These are phyloP conservation scores for Tagetes patula DNA, from an alignment of 129 eudicot species.

Conservation along the genomic window DNA sequence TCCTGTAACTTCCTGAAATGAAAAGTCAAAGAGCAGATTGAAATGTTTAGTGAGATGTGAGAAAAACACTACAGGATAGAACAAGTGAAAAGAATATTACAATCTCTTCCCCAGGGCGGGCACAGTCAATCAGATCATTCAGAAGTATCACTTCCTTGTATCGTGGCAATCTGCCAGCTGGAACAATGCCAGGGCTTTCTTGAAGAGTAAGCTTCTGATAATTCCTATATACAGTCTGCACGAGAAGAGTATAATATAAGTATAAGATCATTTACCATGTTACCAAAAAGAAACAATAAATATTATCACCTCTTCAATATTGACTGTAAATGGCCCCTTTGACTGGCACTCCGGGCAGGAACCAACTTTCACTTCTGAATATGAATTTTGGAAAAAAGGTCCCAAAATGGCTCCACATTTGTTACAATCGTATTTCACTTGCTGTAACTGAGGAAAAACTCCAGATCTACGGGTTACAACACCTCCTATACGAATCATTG, in stretches of 20 bases:
- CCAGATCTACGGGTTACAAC: constrained; percentile 98
- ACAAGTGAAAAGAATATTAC: constrained; percentile 40
- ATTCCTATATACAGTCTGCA: constrained; percentile 88
- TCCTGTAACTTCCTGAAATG: constrained; percentile 89
- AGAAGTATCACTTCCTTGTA: constrained; percentile 94
- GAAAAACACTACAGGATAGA: neutral
- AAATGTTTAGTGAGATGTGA: constrained; percentile 3
- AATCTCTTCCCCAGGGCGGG: constrained; percentile 98
- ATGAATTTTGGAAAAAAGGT: constrained; percentile 93
- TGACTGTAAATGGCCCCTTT: constrained; percentile 95
- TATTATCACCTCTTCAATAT: constrained; percentile 76
- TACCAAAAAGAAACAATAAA: constrained; percentile 4
- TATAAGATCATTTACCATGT: neutral
- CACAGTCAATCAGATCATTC: constrained; percentile 96
- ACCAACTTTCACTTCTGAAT: constrained; percentile 96
- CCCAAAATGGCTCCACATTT: constrained; percentile 89
- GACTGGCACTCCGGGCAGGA: constrained; percentile 99
- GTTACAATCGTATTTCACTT: constrained; percentile 93
- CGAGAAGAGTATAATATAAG: constrained; percentile 14
- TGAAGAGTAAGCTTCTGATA: constrained; percentile 96
- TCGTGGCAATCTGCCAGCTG: constrained; percentile 97
- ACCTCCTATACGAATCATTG: constrained; percentile 97
- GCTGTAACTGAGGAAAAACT: constrained; percentile 97
- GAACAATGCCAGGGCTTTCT: constrained; percentile 99
- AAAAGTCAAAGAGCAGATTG: neutral